Base-by-base conservation (phyloP, 352 stramenopile species). In the Globisporangium sylvaticum region DNA sequence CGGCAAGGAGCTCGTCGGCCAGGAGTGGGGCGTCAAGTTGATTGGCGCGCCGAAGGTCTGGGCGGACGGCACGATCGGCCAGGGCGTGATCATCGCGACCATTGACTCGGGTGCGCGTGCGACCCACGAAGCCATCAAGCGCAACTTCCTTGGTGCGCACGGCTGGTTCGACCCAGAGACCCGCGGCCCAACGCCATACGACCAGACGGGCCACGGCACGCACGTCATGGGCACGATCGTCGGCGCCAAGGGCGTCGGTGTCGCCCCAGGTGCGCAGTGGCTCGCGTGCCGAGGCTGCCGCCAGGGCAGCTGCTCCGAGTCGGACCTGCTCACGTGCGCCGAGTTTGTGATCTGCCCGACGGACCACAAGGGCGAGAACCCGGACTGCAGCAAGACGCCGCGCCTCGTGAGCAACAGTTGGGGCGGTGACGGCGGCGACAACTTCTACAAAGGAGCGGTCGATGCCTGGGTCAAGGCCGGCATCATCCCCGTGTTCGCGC, bases 401-500 rank as follows among this genome's bases (percentile, higher is more conserved):
- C 32, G 32, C 9, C 7, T 39, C 0, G 32, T 39, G 8, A 39
- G 32, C 24, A 29, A 59, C 15, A 29, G 39, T 24, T 77, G 71
- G 71, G 67, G 52, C 12, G 24, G 61, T 66, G 4, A 32, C 56
- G 22, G 65, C 59, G 66, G 34, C n/a, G 42, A 59, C 42, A 59
- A 55, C 58, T 31, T 66, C 20, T 73, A 56, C 42, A 31, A 76
- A 27, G 48, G 18, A 8, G 70, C 54, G 1, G 53, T 76, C 1
- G 54, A 63, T 25, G 70, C 70, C 15, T 76, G 70, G 70, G 20
- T 56, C 32, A 62, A 61, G 29, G 70, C 66, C 15, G 70, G 62
- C 46, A 76, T 76, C 60, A 34, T 74, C 2, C 60, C 70, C 4
- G 61, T 76, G 7, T 76, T 76, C 32, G 25, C 69, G 46, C 4